Conservation (phyloP, 176 grass and related monocot genomes). For the Carex littledalei region DNA sequence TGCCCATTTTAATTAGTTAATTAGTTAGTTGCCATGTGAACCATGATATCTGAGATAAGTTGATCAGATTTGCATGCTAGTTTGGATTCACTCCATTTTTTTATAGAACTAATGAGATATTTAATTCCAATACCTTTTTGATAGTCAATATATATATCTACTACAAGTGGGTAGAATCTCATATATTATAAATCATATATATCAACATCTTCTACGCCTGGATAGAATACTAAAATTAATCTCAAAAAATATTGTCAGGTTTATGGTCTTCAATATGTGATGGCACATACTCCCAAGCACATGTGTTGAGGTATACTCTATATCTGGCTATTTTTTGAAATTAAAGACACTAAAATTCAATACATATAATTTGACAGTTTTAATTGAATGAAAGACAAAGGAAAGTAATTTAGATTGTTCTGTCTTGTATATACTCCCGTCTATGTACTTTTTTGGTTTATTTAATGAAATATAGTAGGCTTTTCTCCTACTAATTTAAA, state of each 20-base stretch:
- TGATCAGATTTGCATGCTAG: background rate
- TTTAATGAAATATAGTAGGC: no score
- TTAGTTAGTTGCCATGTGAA: background rate
- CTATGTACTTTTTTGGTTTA: no score
- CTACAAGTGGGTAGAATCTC: background rate
- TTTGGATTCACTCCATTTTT: background rate
- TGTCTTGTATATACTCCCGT: no score
- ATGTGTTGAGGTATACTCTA: background rate
- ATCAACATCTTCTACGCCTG: background rate
- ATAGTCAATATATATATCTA: background rate
- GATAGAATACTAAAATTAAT: background rate
- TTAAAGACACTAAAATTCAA: background rate
- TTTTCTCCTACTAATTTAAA: no score
- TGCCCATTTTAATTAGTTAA: background rate
- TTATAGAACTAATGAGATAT: background rate
- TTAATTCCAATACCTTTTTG: background rate
- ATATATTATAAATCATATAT: background rate
- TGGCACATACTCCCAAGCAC: background rate
- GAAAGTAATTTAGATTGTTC: background rate
- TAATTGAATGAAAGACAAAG: background rate
- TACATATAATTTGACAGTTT: background rate
- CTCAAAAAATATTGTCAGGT: background rate
- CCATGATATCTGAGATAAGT: background rate
- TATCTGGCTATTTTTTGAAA: background rate
- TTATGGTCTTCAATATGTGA: background rate